These are phyloP conservation scores for Aspergillus mulundensis DNA, from an alignment of 495 filamentous ascomycete species.

Conservation along the genomic window DNA sequence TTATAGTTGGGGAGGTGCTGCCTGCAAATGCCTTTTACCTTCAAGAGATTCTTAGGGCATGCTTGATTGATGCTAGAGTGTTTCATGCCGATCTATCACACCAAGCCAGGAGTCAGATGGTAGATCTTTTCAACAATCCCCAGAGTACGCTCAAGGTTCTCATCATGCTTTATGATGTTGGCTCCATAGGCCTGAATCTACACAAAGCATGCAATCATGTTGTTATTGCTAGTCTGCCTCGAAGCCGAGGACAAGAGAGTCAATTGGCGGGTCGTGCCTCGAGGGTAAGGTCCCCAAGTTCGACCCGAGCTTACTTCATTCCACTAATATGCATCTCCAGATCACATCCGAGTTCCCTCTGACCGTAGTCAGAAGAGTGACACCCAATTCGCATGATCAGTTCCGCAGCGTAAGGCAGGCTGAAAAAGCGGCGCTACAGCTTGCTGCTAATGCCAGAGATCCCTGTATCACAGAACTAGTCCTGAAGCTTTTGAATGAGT, in stretches of 20 bases:
- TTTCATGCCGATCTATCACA: background rate
- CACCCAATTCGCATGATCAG: background rate
- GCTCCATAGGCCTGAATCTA: background rate
- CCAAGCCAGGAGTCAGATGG: background rate
- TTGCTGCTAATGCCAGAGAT: background rate
- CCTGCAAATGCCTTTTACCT: background rate
- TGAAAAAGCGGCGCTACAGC: background rate
- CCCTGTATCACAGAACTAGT: background rate
- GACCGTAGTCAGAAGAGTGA: background rate
- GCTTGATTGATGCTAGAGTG: background rate
- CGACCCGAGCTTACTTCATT: background rate
- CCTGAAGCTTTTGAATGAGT: too few relatives aligned
- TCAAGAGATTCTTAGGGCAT: background rate
- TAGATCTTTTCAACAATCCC: background rate
- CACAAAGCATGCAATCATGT: slow-evolving; percentile 1
- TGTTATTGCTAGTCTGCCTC: background rate
- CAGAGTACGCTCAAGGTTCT: background rate
- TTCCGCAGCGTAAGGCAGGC: background rate
- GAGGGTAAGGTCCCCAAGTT: background rate
- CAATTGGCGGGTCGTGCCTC: background rate
- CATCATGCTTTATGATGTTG: background rate
- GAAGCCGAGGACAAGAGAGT: background rate
- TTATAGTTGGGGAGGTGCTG: background rate
- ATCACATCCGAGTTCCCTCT: slow-evolving; percentile 1
- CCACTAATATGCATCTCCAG: background rate